These are phyloP conservation scores for Gracilariopsis chorda DNA, from an alignment of 23 red algal species.

Conservation along the genomic window DNA sequence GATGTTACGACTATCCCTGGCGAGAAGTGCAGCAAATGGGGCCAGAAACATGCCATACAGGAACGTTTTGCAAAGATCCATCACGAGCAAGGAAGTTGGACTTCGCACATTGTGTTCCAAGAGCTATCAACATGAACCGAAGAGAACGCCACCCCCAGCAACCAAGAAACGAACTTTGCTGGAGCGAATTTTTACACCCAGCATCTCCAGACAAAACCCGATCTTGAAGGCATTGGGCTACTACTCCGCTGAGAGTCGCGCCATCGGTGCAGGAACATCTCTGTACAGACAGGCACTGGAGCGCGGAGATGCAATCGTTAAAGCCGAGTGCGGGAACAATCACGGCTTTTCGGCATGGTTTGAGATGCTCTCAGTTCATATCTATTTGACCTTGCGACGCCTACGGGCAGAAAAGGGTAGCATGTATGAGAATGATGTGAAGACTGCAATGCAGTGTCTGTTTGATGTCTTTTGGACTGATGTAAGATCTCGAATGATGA, in stretches of 20 bases:
- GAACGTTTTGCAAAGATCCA: too few species aligned
- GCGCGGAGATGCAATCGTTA: background rate
- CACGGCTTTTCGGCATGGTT: slow-evolving; percentile 18
- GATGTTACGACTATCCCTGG: background rate
- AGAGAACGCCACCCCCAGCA: background rate
- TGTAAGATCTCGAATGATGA: slow-evolving; percentile 49
- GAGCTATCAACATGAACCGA: too few species aligned
- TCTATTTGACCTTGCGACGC: slow-evolving; percentile 46
- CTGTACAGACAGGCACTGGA: slow-evolving; percentile 29
- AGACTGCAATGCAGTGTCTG: slow-evolving; percentile 51
- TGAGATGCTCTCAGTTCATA: slow-evolving; percentile 57
- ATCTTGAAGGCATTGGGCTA: slow-evolving; percentile 37
- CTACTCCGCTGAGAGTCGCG: slow-evolving; percentile 42
- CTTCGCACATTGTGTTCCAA: too few species aligned
- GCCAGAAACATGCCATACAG: too few species aligned
- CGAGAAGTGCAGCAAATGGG: background rate
- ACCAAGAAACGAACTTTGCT: slow-evolving; percentile 4
- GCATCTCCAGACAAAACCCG: background rate
- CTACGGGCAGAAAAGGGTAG: slow-evolving; percentile 52
- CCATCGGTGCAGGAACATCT: slow-evolving; percentile 40
- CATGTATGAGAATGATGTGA: slow-evolving; percentile 30
- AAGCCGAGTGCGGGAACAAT: background rate
- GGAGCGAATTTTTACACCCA: background rate
- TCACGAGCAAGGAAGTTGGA: too few species aligned
- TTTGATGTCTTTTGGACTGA: slow-evolving; percentile 72